These are phyloP conservation scores for Solanum stenotomum DNA, from an alignment of 257 asterid genomes.

Conservation along the genomic window DNA sequence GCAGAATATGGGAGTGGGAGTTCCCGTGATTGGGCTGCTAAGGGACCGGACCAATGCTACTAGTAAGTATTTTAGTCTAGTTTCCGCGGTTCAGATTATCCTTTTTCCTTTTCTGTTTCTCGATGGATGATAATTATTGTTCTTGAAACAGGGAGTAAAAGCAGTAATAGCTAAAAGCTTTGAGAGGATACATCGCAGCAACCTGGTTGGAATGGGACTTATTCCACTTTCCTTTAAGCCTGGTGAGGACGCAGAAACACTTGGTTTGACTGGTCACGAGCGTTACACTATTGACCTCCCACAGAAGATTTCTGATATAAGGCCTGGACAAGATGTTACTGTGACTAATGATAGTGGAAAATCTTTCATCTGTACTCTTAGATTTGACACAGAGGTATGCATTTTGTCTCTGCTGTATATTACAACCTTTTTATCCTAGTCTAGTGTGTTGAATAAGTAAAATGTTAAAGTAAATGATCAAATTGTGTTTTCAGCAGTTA, in stretches of 20 bases:
- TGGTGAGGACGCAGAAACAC: conserved; percentile 77
- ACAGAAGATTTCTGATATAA: conserved; percentile 41
- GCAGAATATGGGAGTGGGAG: conserved; percentile 99
- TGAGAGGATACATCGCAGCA: conserved; percentile 94
- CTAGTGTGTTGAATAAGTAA: neutral
- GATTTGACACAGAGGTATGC: conserved; percentile 85
- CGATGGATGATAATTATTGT: neutral
- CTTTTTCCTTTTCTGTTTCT: neutral
- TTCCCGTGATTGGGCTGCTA: conserved; percentile 99
- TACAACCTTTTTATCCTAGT: neutral
- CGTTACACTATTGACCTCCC: conserved; percentile 81
- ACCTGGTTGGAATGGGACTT: conserved; percentile 93
- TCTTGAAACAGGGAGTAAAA: conserved; percentile 66
- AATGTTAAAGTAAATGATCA: neutral
- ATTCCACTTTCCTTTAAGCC: conserved; percentile 84
- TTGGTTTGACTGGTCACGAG: conserved; percentile 80
- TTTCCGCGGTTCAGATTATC: neutral
- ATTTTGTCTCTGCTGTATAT: neutral
- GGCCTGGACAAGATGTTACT: conserved; percentile 74
- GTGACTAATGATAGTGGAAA: conserved; percentile 70
- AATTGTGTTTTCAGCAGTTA: neutral
- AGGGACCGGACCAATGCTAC: conserved; percentile 76
- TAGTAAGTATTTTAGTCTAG: conserved; percentile 24
- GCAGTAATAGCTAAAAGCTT: conserved; percentile 92
- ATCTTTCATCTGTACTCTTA: conserved; percentile 57